Evolutionary conservation across 805 yeast species (phyloP).

Genomic region (Pichia sporocuriosa): DNA sequence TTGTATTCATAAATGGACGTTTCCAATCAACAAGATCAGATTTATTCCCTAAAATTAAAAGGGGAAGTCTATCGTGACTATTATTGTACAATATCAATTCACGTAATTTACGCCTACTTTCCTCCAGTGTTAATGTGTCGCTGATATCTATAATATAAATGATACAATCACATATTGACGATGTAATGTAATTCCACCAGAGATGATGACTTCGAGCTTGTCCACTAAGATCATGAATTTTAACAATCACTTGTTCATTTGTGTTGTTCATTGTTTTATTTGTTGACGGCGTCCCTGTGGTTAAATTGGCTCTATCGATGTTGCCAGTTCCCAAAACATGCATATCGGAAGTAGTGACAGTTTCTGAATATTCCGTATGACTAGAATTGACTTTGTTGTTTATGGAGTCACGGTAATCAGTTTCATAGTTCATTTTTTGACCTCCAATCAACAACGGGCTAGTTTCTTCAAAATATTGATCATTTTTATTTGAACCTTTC

Average conservation of each 20-base stretch:
- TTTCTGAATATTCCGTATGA: too few species aligned
- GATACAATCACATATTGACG: slow-evolving; percentile 16
- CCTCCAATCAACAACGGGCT: not conserved
- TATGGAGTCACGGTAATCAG: too few species aligned
- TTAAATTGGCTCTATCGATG: not conserved
- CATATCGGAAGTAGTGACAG: too few species aligned
- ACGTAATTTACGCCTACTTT: slow-evolving; percentile 18
- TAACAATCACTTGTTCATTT: not conserved
- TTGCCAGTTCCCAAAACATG: not conserved
- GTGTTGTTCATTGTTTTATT: too few species aligned
- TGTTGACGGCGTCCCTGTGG: too few species aligned
- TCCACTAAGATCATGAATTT: slow-evolving; percentile 27
- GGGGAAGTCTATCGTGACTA: slow-evolving; percentile 16
- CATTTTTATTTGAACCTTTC: not conserved
- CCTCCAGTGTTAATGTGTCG: slow-evolving; percentile 23
- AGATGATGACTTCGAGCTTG: slow-evolving; percentile 21
- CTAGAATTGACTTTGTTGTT: too few species aligned
- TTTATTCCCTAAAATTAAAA: slow-evolving; percentile 28
- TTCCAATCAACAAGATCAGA: slow-evolving; percentile 18
- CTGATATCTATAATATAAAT: slow-evolving; percentile 27
- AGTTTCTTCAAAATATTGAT: too few species aligned
- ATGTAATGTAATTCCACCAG: slow-evolving; percentile 19
- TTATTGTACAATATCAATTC: slow-evolving; percentile 20
- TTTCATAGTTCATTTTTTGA: too few species aligned
- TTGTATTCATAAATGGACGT: not conserved